Conservation (phyloP, 306 rosid species). For the Lathyrus oleraceus region DNA sequence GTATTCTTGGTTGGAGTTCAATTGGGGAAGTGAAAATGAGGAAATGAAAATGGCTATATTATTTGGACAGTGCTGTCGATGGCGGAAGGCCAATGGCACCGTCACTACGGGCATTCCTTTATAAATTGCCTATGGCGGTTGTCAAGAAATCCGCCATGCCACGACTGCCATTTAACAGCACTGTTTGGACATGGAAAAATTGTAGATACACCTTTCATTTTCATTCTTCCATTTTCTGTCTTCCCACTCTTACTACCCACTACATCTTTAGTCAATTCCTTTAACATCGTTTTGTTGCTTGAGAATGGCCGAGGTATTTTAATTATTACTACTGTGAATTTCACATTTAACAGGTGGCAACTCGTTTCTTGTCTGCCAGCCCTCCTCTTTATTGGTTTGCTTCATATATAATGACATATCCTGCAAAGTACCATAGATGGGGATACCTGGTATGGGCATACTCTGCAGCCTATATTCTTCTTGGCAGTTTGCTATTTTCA, state of each 20-base stretch:
- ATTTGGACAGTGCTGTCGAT: background rate
- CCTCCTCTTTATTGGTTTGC: conserved; percentile 95
- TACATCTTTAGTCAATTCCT: conserved; percentile 2
- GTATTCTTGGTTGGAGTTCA: conserved; percentile 1
- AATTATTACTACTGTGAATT: conserved; percentile 7
- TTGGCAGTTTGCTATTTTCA: conserved; percentile 82
- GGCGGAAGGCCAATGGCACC: too few species aligned
- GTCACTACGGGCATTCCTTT: too few species aligned
- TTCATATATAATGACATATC: conserved; percentile 57
- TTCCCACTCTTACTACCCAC: conserved; percentile 1
- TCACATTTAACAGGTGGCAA: conserved; percentile 66
- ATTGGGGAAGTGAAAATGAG: background rate
- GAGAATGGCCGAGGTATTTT: conserved; percentile 19
- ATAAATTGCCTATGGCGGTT: too few species aligned
- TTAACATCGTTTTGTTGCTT: conserved; percentile 10
- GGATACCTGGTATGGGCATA: conserved; percentile 80
- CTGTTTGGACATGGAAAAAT: background rate
- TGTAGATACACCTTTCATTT: conserved; percentile 14
- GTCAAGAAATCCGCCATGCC: too few species aligned
- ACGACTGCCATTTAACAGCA: too few species aligned
- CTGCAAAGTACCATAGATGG: conserved; percentile 47
- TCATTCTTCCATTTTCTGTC: conserved; percentile 17
- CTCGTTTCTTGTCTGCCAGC: conserved; percentile 87
- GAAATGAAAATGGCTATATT: conserved; percentile 23
- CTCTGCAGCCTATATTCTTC: conserved; percentile 73